Conservation (phyloP, 208 protist genomes). For the Spongospora subterranea region DNA sequence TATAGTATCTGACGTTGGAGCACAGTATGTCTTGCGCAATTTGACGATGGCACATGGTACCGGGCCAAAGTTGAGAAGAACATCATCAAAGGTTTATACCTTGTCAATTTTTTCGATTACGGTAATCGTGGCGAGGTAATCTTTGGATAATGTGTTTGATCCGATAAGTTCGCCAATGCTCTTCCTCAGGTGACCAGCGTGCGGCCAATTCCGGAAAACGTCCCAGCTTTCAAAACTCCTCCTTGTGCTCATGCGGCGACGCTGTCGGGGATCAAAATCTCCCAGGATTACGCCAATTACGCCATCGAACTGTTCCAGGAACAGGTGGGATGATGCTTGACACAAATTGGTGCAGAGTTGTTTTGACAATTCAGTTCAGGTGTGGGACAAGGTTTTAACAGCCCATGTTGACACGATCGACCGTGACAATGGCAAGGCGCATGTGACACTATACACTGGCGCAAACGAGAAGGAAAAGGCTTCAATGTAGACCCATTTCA, state of each 20-base stretch:
- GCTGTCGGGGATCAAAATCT: slow-evolving; percentile 28
- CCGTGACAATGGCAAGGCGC: slow-evolving; percentile 7
- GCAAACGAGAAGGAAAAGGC: background rate
- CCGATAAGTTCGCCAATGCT: too few relatives aligned
- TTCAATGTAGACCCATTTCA: background rate
- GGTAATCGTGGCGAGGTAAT: slow-evolving; percentile 30
- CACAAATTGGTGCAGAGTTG: too few relatives aligned
- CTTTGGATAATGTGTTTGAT: too few relatives aligned
- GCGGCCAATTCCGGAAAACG: slow-evolving; percentile 3
- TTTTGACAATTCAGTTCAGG: too few relatives aligned
- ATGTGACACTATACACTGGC: background rate
- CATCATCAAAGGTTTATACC: background rate
- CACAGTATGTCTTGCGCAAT: background rate
- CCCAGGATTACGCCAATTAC: slow-evolving; percentile 15
- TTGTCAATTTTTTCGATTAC: slow-evolving; percentile 37
- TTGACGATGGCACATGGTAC: slow-evolving; percentile 40
- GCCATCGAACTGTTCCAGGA: slow-evolving; percentile 27
- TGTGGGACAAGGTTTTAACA: background rate
- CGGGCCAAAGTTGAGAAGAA: slow-evolving; percentile 52
- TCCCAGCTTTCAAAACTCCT: background rate
- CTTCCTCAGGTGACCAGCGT: slow-evolving; percentile 30
- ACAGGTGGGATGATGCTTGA: background rate
- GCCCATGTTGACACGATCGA: slow-evolving; percentile 3
- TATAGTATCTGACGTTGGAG: too few relatives aligned
- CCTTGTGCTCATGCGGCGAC: background rate